Evolutionary conservation across 352 stramenopile species (phyloP).

Genomic region (Globisporangium solare): DNA sequence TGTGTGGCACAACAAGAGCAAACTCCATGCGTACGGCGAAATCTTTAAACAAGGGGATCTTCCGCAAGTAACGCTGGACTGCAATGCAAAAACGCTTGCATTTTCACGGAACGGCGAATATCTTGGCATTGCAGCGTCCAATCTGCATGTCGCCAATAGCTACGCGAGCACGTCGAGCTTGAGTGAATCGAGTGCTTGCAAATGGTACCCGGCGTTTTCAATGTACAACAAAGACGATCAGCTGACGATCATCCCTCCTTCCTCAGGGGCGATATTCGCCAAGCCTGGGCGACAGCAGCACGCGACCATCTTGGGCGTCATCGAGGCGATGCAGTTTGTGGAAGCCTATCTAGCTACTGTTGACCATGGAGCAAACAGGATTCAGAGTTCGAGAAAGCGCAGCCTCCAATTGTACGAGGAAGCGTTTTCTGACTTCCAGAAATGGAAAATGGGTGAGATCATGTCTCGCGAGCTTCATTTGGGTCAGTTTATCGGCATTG

Average conservation of each 20-base stretch:
- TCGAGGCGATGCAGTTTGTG: constrained; percentile 28
- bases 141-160: constrained; percentile 32
- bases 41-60: constrained; percentile 89
- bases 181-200: constrained; percentile 22
- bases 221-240: constrained; percentile 92
- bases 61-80: constrained; percentile 82
- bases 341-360: constrained; percentile 13
- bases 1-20: constrained; percentile 91
- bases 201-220: constrained; percentile 86
- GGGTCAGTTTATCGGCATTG: constrained; percentile 29
- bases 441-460: constrained; percentile 22
- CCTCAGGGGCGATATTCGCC: constrained; percentile 2
- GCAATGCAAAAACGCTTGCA: constrained; percentile 70
- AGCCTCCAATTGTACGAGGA: constrained; percentile 19
- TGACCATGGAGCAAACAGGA: not conserved
- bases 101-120: constrained; percentile 87
- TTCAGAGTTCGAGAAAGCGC: not conserved
- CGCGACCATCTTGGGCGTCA: constrained; percentile 30
- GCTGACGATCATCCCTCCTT: constrained; percentile 60
- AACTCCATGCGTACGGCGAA: constrained; percentile 85
- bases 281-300: constrained; percentile 23
- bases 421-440: constrained; percentile 22
- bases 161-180: constrained; percentile 1
- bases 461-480: constrained; percentile 31
- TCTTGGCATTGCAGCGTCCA: constrained; percentile 77